Base-by-base conservation (phyloP, 176 grass and related monocot genomes). In the Poa annua region DNA sequence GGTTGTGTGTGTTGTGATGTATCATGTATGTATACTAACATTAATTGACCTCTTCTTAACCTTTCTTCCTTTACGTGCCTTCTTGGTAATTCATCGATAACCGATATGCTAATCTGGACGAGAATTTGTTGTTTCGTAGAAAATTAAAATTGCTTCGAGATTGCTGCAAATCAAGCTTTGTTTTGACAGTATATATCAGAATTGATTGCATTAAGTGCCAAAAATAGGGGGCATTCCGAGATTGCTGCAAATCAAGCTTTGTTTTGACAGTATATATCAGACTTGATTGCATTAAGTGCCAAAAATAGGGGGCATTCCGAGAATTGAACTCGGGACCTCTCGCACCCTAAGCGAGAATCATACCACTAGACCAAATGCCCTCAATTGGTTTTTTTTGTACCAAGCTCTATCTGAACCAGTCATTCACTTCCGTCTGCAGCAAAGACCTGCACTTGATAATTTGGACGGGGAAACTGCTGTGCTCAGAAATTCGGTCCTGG, bases 321-420 rank as follows among this genome's bases (percentile, higher is more conserved):
- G 91, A 98, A 93, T 93, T 95, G 92, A 95, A 98, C 88, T 98
- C 92, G 83, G 92, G 92, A 93, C 92, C 90, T 97, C 92, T 97
- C 80, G 92, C 94, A 97, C 90, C 89, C 91, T 94, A 97, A 94
- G 94, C 87, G 85, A 94, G 89, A 97, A 94, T 97, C 89, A 97
- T 97, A 88, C 94, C 89, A 93, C 90, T 95, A 98, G 86, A 95
- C 90, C 90, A 97, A 97, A 89, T 97, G 86, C 90, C 95, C 92
- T 62, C 2, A 21, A 56, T 9, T 10, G 8, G 3, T 10, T 9
- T 10, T 0, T 56, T 8, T 15, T 15, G 45, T 15, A 48, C 11
- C 3, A 14, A 0, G 2, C 3, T 3, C 3, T 48, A 48, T 12
- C 3, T 48, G 13, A 13, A 4, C 11, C 0, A 0, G 2, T 0